Evolutionary conservation across 495 filamentous ascomycete species (phyloP), one percentile per base, ranked within the genome.

Genomic region (Neurospora sp.): DNA sequence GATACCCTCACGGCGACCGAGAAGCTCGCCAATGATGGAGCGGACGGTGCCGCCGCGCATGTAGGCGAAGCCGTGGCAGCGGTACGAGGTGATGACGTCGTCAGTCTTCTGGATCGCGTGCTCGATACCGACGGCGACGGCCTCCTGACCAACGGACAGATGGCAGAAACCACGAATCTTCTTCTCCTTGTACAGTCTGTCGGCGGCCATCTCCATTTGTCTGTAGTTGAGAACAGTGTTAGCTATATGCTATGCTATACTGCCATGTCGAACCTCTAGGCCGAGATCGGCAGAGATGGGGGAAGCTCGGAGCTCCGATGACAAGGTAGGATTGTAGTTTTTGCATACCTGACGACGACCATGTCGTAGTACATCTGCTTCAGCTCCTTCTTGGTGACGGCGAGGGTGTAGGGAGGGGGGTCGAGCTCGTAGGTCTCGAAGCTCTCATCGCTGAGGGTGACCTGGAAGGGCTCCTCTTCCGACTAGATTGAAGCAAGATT

Each of bases 141-240:
- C 96, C 87, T 99, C 96, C 86, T 99, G 96, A 73, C 96, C 96
- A 53, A 92, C 96, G 45, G 96, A 99, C 82, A 99, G 85, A 86
- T 99, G 96, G 86, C 95, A 98, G 93, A 98, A 98, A 85, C 95
- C 95, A 73, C 95, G 92, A 80, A 98, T 97, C 88, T 98, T 97
- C 90, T 98, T 98, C 87, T 97, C 94, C 85, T 98, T 98, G 90
- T 98, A 98, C 71, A 98, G 87, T 78, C 94, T 89, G 79, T 98
- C 95, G 85, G 95, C 93, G 75, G 94, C 94, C 96, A 98, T 97
- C 82, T 99, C 96, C 96, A 99, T 97, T 79, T 96, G 96, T 82
- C 96, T 97, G 71, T 71, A 39, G 38, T 18, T 6, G 14, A 69
- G 39, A 8, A 27, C 14, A n/a, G 53, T 65, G 53, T 65, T 18